Conservation (phyloP, 441 rosid species). For the Eruca vesicaria region DNA sequence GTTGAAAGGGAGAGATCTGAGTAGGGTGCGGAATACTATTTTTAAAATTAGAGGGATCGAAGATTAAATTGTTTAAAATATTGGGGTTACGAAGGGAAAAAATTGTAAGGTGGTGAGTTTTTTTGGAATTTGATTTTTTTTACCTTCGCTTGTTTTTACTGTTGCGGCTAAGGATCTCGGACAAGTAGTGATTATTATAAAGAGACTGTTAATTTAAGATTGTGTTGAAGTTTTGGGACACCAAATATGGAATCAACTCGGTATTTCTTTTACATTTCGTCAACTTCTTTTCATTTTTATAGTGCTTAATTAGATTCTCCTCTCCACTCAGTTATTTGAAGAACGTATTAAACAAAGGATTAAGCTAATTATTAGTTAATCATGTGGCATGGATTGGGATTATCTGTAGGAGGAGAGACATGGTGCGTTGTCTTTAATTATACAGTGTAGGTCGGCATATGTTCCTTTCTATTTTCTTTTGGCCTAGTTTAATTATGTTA, state of each 20-base stretch:
- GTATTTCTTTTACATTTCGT: neutral
- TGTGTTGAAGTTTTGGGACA: slow-evolving; percentile 10
- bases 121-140: neutral
- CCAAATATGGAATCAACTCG: slow-evolving; percentile 10
- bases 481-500: slow-evolving; percentile 1
- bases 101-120: neutral
- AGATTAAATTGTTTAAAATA: slow-evolving; percentile 36
- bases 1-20: slow-evolving; percentile 60
- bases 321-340: neutral
- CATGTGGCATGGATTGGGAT: slow-evolving; percentile 13
- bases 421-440: slow-evolving; percentile 35
- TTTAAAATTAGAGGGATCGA: slow-evolving; percentile 65
- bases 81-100: slow-evolving; percentile 9
- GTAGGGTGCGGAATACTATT: slow-evolving; percentile 64
- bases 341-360: slow-evolving; percentile 5
- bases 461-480: slow-evolving; percentile 9
- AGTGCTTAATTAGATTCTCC: slow-evolving; percentile 19
- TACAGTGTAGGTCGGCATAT: slow-evolving; percentile 24
- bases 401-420: slow-evolving; percentile 23
- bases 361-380: slow-evolving; percentile 19
- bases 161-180: neutral
- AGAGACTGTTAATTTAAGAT: slow-evolving; percentile 5
- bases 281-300: slow-evolving; percentile 6
- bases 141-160: neutral
- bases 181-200: neutral